Evolutionary conservation across 2,329 filamentous ascomycete genomes (phyloP), one percentile per base, ranked within the genome.

Genomic region (Alternaria rosae): DNA sequence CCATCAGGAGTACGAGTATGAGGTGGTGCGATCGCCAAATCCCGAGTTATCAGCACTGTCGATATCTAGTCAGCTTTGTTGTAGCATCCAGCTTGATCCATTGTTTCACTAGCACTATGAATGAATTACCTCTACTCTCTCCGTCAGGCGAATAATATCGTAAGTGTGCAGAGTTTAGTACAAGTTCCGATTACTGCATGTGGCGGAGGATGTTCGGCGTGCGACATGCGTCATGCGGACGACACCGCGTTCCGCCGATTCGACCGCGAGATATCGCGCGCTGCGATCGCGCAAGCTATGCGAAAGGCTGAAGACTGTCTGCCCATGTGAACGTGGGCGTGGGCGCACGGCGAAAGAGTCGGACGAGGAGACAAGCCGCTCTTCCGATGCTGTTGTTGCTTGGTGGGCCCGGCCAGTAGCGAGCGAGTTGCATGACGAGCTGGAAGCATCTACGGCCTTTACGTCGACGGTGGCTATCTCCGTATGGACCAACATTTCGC

Each of bases 381-480:
- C 25, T 11, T 30, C 32, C 21, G 13, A 3, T 20, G 8, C 35
- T 26, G 25, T 43, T 30, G 25, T 28, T 43, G 51, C 25, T 15
- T 26, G n/a, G 13, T 44, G 35, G 57, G 9, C 54, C 11, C 28
- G 56, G 54, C 67, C 67, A 68, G 65, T 70, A 53, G 54, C 45
- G 41, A 48, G 25, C 42, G 42, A 56, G 47, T 8, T 21, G 5
- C 38, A 41, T 32, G 20, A 23, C 35, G 13, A 57, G 43, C 50
- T 41, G 47, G 23, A 51, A 43, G 53, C 43, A 59, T 55, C 55
- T 38, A 47, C 53, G 53, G 25, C 30, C n/a, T 38, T 32, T 60
- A 68, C 65, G 63, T 70, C 59, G 65, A 62, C 58, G 60, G 26
- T 35, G 20, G 30, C 23, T 68, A 67, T 64, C 62, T 70, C 68